Base-by-base conservation (phyloP, 2,329 filamentous ascomycete species). In the Fusarium compactum region DNA sequence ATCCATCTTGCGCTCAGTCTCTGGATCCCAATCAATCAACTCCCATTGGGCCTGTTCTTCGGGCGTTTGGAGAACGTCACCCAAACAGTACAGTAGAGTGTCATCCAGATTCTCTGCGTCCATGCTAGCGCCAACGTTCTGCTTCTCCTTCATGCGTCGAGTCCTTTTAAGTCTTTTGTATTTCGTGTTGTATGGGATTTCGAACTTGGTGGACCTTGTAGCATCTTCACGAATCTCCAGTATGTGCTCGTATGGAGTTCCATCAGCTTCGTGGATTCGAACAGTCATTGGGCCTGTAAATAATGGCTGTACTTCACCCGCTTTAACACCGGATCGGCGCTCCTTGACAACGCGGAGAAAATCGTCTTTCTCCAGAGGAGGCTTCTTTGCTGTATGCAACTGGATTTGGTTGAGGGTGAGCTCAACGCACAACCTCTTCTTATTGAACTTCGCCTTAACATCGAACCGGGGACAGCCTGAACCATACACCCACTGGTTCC, bases 241-340 rank as follows among this genome's bases (percentile, higher is more conserved):
- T 68, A 98, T 98, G 77, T 99, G 96, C 78, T 99, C 96, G 77
- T 99, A 99, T 4, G 96, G 96, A 1, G 96, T 98, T 12, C 96
- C 96, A 76, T 99, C 97, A 25, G 96, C 96, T 82, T 99, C 96
- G 81, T 99, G 96, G 68, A 99, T 98, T 32, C 96, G 88, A 69
- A 99, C 95, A 0, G 96, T 99, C 93, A 99, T 97, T 0, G 96
- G 95, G 0, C 96, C 96, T 1, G 94, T 96, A 76, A 98, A 98
- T 3, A 93, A 87, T n/a, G 90, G 87, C 70, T 93, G 92, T 18
- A 93, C 83, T 56, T 89, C 87, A 16, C 90, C 91, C 18, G 90
- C 87, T 61, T 89, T 90, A 38, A 97, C 87, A 32, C 88, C 88
- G 65, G 90, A 85, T 11, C 89, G 86, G 50, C 91, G 88, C 79